Conservation (phyloP, 345 rosid genomes). For the Arabis hirsuta region DNA sequence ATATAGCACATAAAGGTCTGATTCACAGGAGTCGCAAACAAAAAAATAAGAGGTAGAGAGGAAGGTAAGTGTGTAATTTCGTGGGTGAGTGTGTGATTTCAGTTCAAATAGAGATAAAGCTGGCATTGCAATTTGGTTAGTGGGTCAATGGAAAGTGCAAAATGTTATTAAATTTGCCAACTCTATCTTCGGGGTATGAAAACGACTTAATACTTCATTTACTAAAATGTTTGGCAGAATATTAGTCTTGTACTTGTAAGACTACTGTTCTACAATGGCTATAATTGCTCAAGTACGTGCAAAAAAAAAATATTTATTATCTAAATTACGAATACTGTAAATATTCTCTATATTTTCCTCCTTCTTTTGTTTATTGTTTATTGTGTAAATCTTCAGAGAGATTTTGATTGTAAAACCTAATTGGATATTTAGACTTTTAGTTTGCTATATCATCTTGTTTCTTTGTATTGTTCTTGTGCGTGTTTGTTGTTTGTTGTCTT, state of each 20-base stretch:
- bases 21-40: background rate
- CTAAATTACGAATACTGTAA: too few relatives aligned
- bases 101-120: conserved; percentile 3
- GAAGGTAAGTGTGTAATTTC: background rate
- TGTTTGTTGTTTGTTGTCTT: too few relatives aligned
- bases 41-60: background rate
- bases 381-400: too few relatives aligned
- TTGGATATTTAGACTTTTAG: too few relatives aligned
- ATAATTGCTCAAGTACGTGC: too few relatives aligned
- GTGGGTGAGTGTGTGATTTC: conserved; percentile 17
- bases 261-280: too few relatives aligned
- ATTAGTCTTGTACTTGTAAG: background rate
- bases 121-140: background rate
- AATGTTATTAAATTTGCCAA: conserved; percentile 15
- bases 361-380: too few relatives aligned
- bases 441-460: too few relatives aligned
- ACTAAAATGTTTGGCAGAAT: background rate
- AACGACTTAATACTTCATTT: background rate
- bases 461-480: too few relatives aligned
- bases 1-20: background rate
- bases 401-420: too few relatives aligned
- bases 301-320: too few relatives aligned
- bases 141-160: background rate
- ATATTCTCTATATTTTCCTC: too few relatives aligned
- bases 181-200: background rate